Evolutionary conservation across 352 stramenopile genomes (phyloP).

Genomic region (Globisporangium okanoganense): DNA sequence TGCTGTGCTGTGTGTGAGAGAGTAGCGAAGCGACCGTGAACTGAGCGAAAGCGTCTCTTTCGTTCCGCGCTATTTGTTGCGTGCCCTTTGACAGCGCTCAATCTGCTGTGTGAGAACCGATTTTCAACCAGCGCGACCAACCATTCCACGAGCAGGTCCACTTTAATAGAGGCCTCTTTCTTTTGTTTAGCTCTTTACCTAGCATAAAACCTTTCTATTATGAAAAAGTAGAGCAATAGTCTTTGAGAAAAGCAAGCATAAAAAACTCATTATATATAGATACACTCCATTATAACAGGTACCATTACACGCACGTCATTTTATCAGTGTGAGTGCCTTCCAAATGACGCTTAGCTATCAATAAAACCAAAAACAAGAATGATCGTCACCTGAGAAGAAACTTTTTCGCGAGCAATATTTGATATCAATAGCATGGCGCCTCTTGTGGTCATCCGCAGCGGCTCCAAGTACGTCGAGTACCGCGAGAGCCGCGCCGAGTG

Average conservation of each 20-base stretch:
- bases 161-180: background rate
- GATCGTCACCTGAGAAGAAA: constrained; percentile 8
- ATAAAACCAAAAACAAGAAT: background rate
- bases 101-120: background rate
- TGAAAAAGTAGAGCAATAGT: too few relatives aligned
- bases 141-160: background rate
- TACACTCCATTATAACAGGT: background rate
- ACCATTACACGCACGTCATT: background rate
- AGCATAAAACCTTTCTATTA: background rate
- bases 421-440: constrained; percentile 37
- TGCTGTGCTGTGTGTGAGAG: constrained; percentile 6
- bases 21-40: background rate
- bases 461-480: constrained; percentile 64
- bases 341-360: background rate
- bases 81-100: constrained; percentile 12
- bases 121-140: constrained; percentile 7
- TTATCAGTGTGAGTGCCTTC: background rate
- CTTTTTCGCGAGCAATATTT: background rate
- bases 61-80: background rate
- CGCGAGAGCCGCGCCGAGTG: constrained; percentile 44
- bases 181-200: background rate
- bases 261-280: background rate
- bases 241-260: too few relatives aligned
- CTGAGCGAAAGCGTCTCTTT: background rate
- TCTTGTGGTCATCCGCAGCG: constrained; percentile 66